Base-by-base conservation (phyloP, 768 basidiomycete genomes). In the Clathrus columnatus region DNA sequence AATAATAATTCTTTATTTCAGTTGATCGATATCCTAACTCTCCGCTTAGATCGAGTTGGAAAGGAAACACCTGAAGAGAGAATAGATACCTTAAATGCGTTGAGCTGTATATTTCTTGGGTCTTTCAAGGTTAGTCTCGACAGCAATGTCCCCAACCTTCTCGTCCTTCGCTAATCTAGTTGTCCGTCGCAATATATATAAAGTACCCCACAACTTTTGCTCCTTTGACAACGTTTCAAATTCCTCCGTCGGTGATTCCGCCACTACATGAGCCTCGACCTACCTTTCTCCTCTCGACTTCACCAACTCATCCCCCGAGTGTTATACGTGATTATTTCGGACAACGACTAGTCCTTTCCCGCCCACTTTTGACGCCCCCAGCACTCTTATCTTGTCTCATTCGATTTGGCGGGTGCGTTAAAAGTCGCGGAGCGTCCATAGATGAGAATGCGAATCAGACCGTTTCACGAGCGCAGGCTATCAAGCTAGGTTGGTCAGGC, bases 211-310 rank as follows among this genome's bases (percentile, higher is more conserved):
- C 41, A 21, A 50, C 50, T n/a, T 32, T 51, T 14, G 20, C 26
- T 26, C 50, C 48, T 4, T 36, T 57, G 7, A 57, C 56, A 14
- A 41, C 64, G 18, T 64, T 67, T 48, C 65, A 81, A 42, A 61
- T 36, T 53, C 49, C 63, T 41, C 58, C 63, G 43, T 16, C 61
- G 23, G 60, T 81, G 73, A 87, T 86, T 62, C 69, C 81, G 0
- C 66, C 78, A 3, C 72, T 79, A 32, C 71, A 78, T 42, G 83
- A 82, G 0, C 84, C 87, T 0, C 80, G 77, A 54, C 81, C 85
- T 62, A 82, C 75, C 62, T 68, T 87, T 30, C 84, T 85, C 0
- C 70, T 82, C 27, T 28, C 56, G 8, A 32, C 47, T 21, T 45
- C 59, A 60, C 56, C 61, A 56, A 51, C 57, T 54, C 57, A 56